phyloP scores from a whole-genome alignment of 2,329 filamentous ascomycete genomes.

The Fusarium irregulare region DNA sequence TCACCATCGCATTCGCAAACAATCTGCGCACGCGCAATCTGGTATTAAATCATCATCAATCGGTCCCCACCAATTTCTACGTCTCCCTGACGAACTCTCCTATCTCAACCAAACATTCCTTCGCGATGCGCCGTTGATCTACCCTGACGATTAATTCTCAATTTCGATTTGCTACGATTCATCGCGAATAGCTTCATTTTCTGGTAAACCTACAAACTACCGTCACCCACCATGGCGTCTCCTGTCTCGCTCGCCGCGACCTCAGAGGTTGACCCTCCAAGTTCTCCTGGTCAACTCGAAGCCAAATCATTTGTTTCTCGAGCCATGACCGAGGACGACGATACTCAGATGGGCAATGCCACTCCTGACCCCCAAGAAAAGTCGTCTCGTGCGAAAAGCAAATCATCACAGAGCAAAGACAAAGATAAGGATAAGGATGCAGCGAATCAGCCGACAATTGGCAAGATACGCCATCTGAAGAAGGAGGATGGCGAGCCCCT shows the following conservation, averaged over 20 bases:
- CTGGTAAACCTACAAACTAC: slow-evolving; percentile 7
- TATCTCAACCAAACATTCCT: slow-evolving; percentile 6
- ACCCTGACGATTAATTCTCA: slow-evolving; percentile 17
- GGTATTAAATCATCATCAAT: slow-evolving; percentile 26
- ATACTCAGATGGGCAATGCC: slow-evolving; percentile 56
- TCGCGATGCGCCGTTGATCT: slow-evolving; percentile 42
- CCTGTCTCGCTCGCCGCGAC: slow-evolving; percentile 55
- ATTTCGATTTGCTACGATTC: not conserved
- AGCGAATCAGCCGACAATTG: slow-evolving; percentile 56
- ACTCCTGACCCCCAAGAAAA: slow-evolving; percentile 59
- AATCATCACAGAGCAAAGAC: slow-evolving; percentile 48
- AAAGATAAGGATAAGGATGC: slow-evolving; percentile 39
- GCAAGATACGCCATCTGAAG: slow-evolving; percentile 86
- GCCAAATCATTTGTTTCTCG: slow-evolving; percentile 61
- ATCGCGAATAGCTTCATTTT: slow-evolving; percentile 19
- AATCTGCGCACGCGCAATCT: slow-evolving; percentile 26
- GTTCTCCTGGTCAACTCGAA: slow-evolving; percentile 58
- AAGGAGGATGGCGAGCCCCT: slow-evolving; percentile 89
- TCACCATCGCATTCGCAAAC: slow-evolving; percentile 33
- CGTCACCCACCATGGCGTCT: slow-evolving; percentile 52
- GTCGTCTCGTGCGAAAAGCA: slow-evolving; percentile 52
- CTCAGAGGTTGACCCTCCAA: slow-evolving; percentile 60
- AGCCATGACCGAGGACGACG: slow-evolving; percentile 60
- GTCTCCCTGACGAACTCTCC: slow-evolving; percentile 28
- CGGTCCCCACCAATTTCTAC: slow-evolving; percentile 17